Evolutionary conservation across 164 flowering plant species (phyloP).

Genomic region (Taxillus chinensis): DNA sequence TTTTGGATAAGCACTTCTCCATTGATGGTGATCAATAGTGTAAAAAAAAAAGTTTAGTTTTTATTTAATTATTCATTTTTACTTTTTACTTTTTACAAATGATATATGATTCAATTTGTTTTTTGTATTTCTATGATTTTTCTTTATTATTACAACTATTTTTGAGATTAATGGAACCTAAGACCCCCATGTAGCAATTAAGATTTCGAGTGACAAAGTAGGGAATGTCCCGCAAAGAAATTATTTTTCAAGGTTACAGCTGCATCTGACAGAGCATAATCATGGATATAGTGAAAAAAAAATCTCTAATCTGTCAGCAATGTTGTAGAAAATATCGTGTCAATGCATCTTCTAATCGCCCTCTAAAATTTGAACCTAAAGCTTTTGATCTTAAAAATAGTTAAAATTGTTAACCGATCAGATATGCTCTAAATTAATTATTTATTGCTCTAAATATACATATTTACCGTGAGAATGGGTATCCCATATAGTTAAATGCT

Average conservation of each 20-base stretch:
- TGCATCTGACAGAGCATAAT: conserved; percentile 12
- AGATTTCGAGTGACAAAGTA: conserved; percentile 15
- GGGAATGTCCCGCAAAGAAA: conserved; percentile 14
- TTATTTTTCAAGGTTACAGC: conserved; percentile 12
- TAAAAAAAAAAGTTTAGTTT: too few relatives aligned
- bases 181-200: conserved; percentile 14
- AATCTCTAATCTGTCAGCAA: conserved; percentile 10
- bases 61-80: neutral
- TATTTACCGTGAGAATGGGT: too few relatives aligned
- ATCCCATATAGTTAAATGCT: too few relatives aligned
- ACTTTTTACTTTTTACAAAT: neutral
- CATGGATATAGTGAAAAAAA: conserved; percentile 7
- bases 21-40: too few relatives aligned
- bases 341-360: conserved; percentile 44
- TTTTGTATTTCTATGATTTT: neutral
- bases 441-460: too few relatives aligned
- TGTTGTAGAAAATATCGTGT: conserved; percentile 14
- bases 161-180: too few relatives aligned
- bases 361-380: conserved; percentile 49
- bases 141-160: too few relatives aligned
- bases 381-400: conserved; percentile 23
- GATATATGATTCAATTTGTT: conserved; percentile 5
- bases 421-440: too few relatives aligned
- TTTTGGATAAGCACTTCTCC: too few relatives aligned
- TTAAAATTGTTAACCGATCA: too few relatives aligned